Evolutionary conservation across 164 flowering plant species (phyloP), one percentile per base, ranked within the genome.

Genomic region (Nymphaea colorata): DNA sequence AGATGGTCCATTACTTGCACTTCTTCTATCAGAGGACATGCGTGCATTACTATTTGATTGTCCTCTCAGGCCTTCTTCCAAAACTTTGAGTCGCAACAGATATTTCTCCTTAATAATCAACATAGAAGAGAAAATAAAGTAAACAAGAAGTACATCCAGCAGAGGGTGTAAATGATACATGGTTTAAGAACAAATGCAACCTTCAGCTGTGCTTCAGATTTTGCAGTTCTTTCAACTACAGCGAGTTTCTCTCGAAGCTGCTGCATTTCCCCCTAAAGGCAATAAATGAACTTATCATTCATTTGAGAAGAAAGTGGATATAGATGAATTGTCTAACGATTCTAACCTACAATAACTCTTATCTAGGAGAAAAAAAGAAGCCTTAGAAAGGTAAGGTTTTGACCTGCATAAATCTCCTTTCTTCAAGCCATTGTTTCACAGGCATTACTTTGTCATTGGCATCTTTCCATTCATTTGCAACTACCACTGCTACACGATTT

Each of bases 391-490:
- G 36, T 25, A 25, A 25, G 36, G 36, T 47, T 47, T 12, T 7
- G 55, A 61, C 64, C 64, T 61, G 64, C 64, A 61, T n/a, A 61
- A 61, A 17, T 36, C 41, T 11, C 64, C 64, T 17, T n/a, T 61
- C 64, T 61, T 61, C 64, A 75, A 86, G 85, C 94, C 94, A 88
- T 68, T 88, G 94, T 72, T 82, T 88, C 45, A 88, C 94, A 69
- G 94, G 94, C 94, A 89, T 89, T 64, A 89, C 96, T 74, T 89
- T 89, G 79, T 89, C 96, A 81, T 84, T 89, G 36, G 86, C 84
- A 79, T 87, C 96, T 79, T 89, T 89, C 96, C 96, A 89, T 65
- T 89, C 96, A 80, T 89, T 89, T 59, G 96, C 96, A 43, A 89
- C 96, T 61, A 89, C 96, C 36, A 79, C 78, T 14, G 96, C 96